phyloP scores from a whole-genome alignment of 331 rosid species.

The Dryas integrifolia region DNA sequence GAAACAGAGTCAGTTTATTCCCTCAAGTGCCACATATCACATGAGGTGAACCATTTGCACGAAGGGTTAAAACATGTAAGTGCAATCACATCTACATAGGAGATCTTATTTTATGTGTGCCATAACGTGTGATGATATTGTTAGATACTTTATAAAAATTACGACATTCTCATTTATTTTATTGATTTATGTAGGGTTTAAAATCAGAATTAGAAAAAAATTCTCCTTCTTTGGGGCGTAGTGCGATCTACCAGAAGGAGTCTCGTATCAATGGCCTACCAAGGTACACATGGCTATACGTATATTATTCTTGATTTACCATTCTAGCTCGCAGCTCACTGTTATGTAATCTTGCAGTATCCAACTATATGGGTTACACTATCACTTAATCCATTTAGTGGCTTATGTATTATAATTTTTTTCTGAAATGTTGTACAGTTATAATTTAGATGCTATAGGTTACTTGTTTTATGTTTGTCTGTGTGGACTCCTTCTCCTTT shows the following conservation, averaged over 20 bases:
- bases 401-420: not conserved
- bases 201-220: conserved; percentile 94
- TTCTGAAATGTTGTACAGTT: not conserved
- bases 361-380: not conserved
- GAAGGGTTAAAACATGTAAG: conserved; percentile 99
- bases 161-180: not conserved
- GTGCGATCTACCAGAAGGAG: conserved; percentile 80
- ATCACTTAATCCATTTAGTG: not conserved
- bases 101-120: not conserved
- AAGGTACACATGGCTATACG: conserved; percentile 43
- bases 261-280: conserved; percentile 91
- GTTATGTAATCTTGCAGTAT: not conserved
- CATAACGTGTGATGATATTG: conserved; percentile 6
- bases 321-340: not conserved
- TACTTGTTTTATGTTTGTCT: not conserved
- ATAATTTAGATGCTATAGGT: not conserved
- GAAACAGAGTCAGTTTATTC: conserved; percentile 94
- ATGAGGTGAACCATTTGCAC: conserved; percentile 95
- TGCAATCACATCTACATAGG: conserved; percentile 15
- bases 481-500: not conserved
- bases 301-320: not conserved
- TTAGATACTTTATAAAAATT: not conserved
- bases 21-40: conserved; percentile 98
- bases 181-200: conserved; percentile 58
- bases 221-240: conserved; percentile 84